phyloP scores from a whole-genome alignment of 441 rosid species.

The Raphanus hybrid region DNA sequence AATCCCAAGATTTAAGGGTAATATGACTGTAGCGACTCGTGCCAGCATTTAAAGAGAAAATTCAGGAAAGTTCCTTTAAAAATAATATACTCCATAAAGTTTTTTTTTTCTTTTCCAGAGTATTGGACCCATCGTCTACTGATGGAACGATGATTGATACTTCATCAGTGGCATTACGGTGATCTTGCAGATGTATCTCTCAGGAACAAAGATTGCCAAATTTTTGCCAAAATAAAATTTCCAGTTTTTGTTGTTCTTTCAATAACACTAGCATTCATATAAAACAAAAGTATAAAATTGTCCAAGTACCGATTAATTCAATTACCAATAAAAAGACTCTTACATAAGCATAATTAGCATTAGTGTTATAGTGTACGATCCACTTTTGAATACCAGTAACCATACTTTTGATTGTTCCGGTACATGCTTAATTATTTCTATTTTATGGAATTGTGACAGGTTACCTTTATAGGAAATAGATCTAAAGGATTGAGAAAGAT shows the following conservation, averaged over 20 bases:
- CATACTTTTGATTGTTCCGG: not conserved
- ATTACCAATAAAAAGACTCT: slow-evolving; percentile 1
- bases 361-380: slow-evolving; percentile 12
- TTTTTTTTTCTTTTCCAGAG: not conserved
- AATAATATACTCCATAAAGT: not conserved
- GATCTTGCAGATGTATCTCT: slow-evolving; percentile 13
- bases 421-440: not conserved
- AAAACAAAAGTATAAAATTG: not conserved
- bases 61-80: not conserved
- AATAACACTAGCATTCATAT: not conserved
- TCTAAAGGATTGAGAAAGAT: not conserved
- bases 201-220: slow-evolving; percentile 4
- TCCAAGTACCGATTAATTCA: not conserved
- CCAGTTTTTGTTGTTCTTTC: not conserved
- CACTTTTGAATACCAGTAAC: not conserved
- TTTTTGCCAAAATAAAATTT: not conserved
- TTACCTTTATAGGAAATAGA: not conserved
- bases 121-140: slow-evolving; percentile 26
- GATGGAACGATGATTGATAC: slow-evolving; percentile 27
- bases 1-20: slow-evolving; percentile 19
- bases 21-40: slow-evolving; percentile 28
- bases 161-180: slow-evolving; percentile 12
- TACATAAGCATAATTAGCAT: slow-evolving; percentile 6
- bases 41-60: slow-evolving; percentile 32
- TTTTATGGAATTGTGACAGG: not conserved